Base-by-base conservation (phyloP, 1,284 basidiomycete genomes). In the Rhodofomes roseus region DNA sequence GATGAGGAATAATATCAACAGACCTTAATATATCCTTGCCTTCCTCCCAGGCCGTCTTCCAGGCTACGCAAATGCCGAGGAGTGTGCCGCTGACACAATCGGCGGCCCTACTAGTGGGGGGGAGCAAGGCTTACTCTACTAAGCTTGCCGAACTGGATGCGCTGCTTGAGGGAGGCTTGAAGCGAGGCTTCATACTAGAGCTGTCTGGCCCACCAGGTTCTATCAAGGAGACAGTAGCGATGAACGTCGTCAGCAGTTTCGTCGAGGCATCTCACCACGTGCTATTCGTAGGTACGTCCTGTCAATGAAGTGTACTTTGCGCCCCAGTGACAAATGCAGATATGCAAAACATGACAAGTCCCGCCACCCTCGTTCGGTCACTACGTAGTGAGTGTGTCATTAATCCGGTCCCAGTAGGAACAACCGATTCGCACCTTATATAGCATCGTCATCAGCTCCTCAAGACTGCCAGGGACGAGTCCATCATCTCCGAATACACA, bases 171-270 rank as follows among this genome's bases (percentile, higher is more conserved):
- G 87, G 86, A 41, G 89, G 89, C 14, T 70, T 91, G 53, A 73
- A 74, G 54, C 77, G 76, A 60, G 86, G 87, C 11, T 77, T 81
- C 62, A 77, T 90, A 61, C 74, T 91, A 37, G 89, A 91, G 73
- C 74, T 91, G 66, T 88, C 86, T 50, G 89, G 89, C 0, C 86
- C 89, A 39, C 89, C 89, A 1, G 89, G 89, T 44, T 80, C 81
- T 52, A 79, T 81, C 12, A 90, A 88, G 65, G 86, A 87, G 61
- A 65, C 66, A 2, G 65, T 89, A 2, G 80, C 81, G 2, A 69
- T 80, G 11, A 76, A 79, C 56, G 76, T 88, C 54, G 77, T 81
- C 18, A 68, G 71, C 40, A 76, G 71, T 5, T 83, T 85, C 60
- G 71, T 81, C 4, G 70, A 79, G 59, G 68, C 71, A 11, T 74